Evolutionary conservation across 148 eudicot genomes (phyloP), one percentile per base, ranked within the genome.

Genomic region (Chenopodium berlandieri): DNA sequence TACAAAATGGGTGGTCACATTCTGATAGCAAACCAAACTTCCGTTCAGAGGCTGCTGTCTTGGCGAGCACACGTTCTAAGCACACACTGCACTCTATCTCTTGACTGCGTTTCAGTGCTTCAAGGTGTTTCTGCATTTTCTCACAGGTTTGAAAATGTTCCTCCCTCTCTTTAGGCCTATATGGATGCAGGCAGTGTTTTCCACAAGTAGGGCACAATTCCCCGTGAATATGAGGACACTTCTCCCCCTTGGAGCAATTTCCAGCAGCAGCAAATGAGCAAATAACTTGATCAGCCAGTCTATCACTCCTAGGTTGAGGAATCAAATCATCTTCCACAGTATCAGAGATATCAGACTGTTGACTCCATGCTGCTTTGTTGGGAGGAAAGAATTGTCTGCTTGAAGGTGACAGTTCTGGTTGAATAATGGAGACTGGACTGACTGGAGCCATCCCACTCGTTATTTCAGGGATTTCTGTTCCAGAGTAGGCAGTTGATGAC

Each of bases 11-110:
- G 86, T 96, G 99, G 82, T 96, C 95, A 81, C 99, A 96, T 73
- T 96, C 99, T 0, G 98, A 96, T 32, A 96, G 85, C 83, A 96
- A 85, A 3, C 99, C 99, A 81, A 96, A 96, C 86, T 94, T 96
- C 32, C 98, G 88, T 78, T 96, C 98, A 48, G 62, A 56, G 16
- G 88, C 82, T 32, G 89, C 65, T 52, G 91, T 86, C 82, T 96
- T 96, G 16, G 92, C 86, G 79, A 96, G 94, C 66, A 96, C 97
- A 62, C 90, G 91, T 86, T 96, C 99, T 63, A 96, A 94, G 87
- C 99, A 96, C 75, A 96, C 99, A 71, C 94, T 86, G 81, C 99
- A 96, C 84, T 96, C 99, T 74, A 96, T 94, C 83, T 94, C 98
- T 84, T 96, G 99, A 85, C 99, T 96, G 37, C 82, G 91, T 80